Percentiles rank a stretch among this genome's conserved stretches.
phyloP scores from a whole-genome alignment of 2,329 filamentous ascomycete species.

The Scedosporium apiospermum region DNA sequence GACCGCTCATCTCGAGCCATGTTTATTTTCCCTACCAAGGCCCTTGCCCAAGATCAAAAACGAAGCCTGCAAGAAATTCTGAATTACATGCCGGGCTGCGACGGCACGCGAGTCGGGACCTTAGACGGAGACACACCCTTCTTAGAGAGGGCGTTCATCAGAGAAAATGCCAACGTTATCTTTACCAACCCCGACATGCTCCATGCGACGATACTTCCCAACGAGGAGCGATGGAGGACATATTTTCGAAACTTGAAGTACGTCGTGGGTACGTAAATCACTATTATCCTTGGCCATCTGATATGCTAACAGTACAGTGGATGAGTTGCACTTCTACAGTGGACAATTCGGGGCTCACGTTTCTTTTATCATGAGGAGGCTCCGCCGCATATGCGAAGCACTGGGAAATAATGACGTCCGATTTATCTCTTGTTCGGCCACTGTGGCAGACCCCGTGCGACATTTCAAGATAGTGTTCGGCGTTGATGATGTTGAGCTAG shows the following conservation, averaged over 20 bases:
- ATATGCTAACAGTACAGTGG: conserved; percentile 33
- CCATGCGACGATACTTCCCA: conserved; percentile 84
- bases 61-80: conserved; percentile 81
- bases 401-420: conserved; percentile 77
- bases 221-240: conserved; percentile 79
- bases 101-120: conserved; percentile 74
- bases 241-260: conserved; percentile 86
- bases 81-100: conserved; percentile 66
- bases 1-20: conserved; percentile 73
- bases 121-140: conserved; percentile 94
- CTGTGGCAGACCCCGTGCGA: conserved; percentile 81
- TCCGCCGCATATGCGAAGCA: conserved; percentile 80
- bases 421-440: conserved; percentile 95
- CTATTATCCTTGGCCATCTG: neutral
- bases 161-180: conserved; percentile 83
- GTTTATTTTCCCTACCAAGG: conserved; percentile 98
- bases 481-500: conserved; percentile 66
- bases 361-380: conserved; percentile 83
- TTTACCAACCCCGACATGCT: conserved; percentile 99
- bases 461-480: conserved; percentile 96
- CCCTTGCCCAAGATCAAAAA: conserved; percentile 87
- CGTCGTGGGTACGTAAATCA: conserved; percentile 53
- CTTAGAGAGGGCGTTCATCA: conserved; percentile 64
- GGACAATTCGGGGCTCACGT: conserved; percentile 90
- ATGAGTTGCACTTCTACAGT: conserved; percentile 94